Base-by-base conservation (phyloP, 1,284 basidiomycete species). In the Cutaneotrichosporon sp. region DNA sequence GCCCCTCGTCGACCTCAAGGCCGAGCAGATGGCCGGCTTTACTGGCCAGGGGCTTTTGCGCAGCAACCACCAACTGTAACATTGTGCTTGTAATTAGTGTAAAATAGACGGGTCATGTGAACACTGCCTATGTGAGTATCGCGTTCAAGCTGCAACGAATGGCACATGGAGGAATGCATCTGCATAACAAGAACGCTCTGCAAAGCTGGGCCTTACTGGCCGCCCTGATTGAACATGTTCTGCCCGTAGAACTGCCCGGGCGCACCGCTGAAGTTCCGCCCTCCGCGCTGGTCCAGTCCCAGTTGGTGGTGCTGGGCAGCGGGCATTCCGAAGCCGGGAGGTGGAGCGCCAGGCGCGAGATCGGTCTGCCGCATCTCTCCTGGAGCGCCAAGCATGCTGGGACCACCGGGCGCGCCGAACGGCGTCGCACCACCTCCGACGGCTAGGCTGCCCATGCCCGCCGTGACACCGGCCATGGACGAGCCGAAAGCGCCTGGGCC, bases 11-110 rank as follows among this genome's bases (percentile, higher is more conserved):
- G 64, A 60, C 46, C 26, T 63, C 21, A 47, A 63, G 18, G 56
- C n/a, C 26, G 40, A 30, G 16, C 36, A 46, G 30, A 31, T 22
- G 21, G 13, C 18, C 18, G 51, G 58, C 6, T 66, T 66, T 38
- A 66, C 65, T 14, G 65, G 65, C 56, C 56, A 59, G 36, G 65
- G 65, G 22, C 46, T 66, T 7, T 52, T 66, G 31, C 56, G 46
- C 30, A 26, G 46, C 16, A 49, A 47, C 51, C 30, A 53, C 18
- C 31, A 56, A 40, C 34, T 56, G 55, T 56, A 56, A 40, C 13
- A 53, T n/a, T 7, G 14, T 34, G 51, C 30, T 53, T 53, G 51
- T 53, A 53, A n/a, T 34, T 46, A 46, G 16, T 46, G 42, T 46
- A 46, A 4, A 7, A n/a, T 46, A 46, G 42, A 46, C 18, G 18